These are phyloP conservation scores for Agapanthus africanus DNA, from an alignment of 106 monocot genomes.

Conservation along the genomic window DNA sequence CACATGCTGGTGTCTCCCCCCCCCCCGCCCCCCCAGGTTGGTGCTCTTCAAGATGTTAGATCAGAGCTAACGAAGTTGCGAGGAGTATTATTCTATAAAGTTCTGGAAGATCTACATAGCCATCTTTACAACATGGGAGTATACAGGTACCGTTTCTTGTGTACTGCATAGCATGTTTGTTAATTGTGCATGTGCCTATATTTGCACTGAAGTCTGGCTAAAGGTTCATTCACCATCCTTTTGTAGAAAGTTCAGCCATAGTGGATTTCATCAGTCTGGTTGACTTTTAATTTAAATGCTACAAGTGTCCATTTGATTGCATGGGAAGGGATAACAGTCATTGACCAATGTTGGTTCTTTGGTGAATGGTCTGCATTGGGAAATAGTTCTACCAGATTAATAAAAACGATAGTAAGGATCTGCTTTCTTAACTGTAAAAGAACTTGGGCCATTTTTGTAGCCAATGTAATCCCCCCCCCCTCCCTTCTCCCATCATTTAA, in stretches of 20 bases:
- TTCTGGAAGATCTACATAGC: slow-evolving; percentile 84
- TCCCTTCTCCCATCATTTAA: background rate
- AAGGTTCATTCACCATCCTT: background rate
- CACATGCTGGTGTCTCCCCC: background rate
- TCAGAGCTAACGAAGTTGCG: slow-evolving; percentile 89
- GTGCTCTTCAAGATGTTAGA: slow-evolving; percentile 98
- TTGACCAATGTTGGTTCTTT: background rate
- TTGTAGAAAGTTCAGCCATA: slow-evolving; percentile 4
- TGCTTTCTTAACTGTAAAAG: background rate
- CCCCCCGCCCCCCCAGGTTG: slow-evolving; percentile 43
- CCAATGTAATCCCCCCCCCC: no score
- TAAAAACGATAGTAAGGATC: no score
- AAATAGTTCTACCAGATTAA: background rate
- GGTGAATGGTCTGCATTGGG: background rate
- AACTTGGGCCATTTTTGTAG: background rate
- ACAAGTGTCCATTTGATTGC: background rate
- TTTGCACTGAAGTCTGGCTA: background rate
- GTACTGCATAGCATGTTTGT: background rate
- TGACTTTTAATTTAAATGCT: background rate
- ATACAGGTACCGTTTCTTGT: slow-evolving; percentile 52
- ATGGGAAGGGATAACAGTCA: background rate
- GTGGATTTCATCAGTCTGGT: background rate
- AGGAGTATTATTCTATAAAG: slow-evolving; percentile 80
- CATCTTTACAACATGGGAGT: slow-evolving; percentile 93
- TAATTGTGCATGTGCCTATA: background rate